Evolutionary conservation across 306 rosid genomes (phyloP).

Genomic region (Alnus glutinosa): DNA sequence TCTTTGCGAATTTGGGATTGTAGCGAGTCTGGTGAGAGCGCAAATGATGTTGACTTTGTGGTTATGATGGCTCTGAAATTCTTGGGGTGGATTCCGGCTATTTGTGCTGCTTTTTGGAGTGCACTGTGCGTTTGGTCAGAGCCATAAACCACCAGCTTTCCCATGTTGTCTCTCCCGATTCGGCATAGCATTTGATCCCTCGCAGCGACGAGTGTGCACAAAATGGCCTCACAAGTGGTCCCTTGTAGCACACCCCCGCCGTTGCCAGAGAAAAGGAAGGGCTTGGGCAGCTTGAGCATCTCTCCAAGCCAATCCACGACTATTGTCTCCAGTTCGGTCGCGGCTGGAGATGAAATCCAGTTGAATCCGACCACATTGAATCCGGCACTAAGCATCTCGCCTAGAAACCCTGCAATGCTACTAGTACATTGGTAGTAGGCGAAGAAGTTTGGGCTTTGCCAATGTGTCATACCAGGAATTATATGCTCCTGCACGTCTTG

Average conservation of each 20-base stretch:
- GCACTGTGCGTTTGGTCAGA: conserved; percentile 50
- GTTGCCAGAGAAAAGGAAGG: conserved; percentile 34
- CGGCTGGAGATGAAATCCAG: conserved; percentile 49
- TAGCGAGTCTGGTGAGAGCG: conserved; percentile 26
- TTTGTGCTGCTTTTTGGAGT: conserved; percentile 32
- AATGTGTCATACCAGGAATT: conserved; percentile 44
- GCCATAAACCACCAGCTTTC: conserved; percentile 36
- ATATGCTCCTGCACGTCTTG: conserved; percentile 30
- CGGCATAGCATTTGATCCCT: conserved; percentile 26
- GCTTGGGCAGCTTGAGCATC: conserved; percentile 40
- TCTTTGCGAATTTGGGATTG: conserved; percentile 8
- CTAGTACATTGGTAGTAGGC: conserved; percentile 25
- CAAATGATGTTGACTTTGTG: conserved; percentile 14
- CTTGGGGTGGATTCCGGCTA: conserved; percentile 30
- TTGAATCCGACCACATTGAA: conserved; percentile 42
- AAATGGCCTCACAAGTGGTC: conserved; percentile 48
- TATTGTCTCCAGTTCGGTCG: conserved; percentile 44
- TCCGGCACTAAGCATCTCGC: conserved; percentile 43
- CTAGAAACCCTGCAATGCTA: conserved; percentile 37
- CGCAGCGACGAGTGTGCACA: conserved; percentile 42
- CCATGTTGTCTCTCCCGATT: conserved; percentile 23
- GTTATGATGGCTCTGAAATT: conserved; percentile 33
- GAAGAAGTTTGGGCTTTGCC: conserved; percentile 40
- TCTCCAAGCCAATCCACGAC: conserved; percentile 52
- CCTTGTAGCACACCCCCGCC: conserved; percentile 45